Base-by-base conservation (phyloP, 768 basidiomycete species). In the Amanita molliuscula region DNA sequence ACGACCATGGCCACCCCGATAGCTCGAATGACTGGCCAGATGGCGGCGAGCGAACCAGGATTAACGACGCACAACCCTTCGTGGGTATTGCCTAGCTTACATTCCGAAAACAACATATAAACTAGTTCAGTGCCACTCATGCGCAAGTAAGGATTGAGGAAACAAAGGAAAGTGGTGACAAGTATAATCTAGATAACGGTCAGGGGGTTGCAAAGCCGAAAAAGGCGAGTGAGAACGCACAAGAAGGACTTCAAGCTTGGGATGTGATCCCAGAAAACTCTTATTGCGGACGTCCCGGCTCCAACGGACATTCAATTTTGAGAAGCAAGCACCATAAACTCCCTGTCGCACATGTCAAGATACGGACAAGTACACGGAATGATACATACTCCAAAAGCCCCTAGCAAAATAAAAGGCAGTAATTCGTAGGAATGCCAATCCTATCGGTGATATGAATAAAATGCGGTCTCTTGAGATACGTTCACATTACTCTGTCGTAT, bases 61-160 rank as follows among this genome's bases (percentile, higher is more conserved):
- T 87, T 69, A 41, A 77, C 60, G 38, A 85, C 75, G 62, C 94
- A 98, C 11, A 96, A 71, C 0, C 81, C 81, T 2, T 69, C 75
- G 48, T 82, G 76, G 15, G 69, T 73, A 55, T 81, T 73, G 5
- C 66, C 59, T 0, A 70, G 62, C 25, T 71, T 74, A 58, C 95
- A 99, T 67, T 96, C 94, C 0, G 86, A 76, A 60, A 97, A 91
- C 41, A 97, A 80, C 53, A 84, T 84, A 61, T 89, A 92, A 47
- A 99, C 87, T 20, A 97, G 82, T 59, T 99, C 93, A 2, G 95
- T 94, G 3, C 95, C 91, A 47, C 92, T 85, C 87, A 97, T 94
- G 33, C 86, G 81, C 4, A 90, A 86, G 61, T 84, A 97, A 0
- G 88, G 85, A 62, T 94, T 96, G 47, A 88, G 66, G 69, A 93